A percentile compares a stretch with the other conserved stretches of the same genome.
phyloP scores from a whole-genome alignment of 768 basidiomycete genomes.

The Suillus sp. region DNA sequence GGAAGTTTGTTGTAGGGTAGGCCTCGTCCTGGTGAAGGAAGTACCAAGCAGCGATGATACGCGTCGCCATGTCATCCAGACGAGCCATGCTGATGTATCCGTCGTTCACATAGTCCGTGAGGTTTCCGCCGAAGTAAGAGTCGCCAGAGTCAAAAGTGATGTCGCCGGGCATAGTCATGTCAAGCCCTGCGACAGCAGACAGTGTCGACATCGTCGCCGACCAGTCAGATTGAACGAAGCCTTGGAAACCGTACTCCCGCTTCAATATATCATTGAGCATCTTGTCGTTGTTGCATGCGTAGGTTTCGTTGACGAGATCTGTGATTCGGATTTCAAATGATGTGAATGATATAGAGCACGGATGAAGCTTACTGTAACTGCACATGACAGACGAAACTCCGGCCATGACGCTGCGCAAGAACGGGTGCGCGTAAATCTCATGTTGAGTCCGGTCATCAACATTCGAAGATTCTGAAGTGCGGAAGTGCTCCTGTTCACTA shows the following conservation, averaged over 20 bases:
- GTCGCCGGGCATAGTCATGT: slow-evolving; percentile 76
- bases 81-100: slow-evolving; percentile 67
- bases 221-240: slow-evolving; percentile 81
- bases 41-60: slow-evolving; percentile 76
- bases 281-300: slow-evolving; percentile 75
- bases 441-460: slow-evolving; percentile 82
- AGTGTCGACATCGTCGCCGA: slow-evolving; percentile 62
- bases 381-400: slow-evolving; percentile 78
- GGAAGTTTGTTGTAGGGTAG: slow-evolving; percentile 73
- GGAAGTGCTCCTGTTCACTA: slow-evolving; percentile 70
- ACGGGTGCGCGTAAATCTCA: slow-evolving; percentile 72
- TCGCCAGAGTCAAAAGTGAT: slow-evolving; percentile 50
- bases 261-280: slow-evolving; percentile 76
- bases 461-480: slow-evolving; percentile 59
- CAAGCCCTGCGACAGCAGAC: slow-evolving; percentile 60
- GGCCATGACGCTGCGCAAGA: slow-evolving; percentile 71
- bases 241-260: slow-evolving; percentile 75
- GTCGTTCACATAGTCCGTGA: slow-evolving; percentile 69
- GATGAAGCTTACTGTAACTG: slow-evolving; percentile 57
- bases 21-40: slow-evolving; percentile 55
- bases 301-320: slow-evolving; percentile 72
- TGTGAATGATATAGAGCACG: background rate
- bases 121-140: slow-evolving; percentile 67
- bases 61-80: slow-evolving; percentile 80
- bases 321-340: slow-evolving; percentile 11